A percentile compares a stretch with the other conserved stretches of the same genome.
These are phyloP conservation scores for Colletotrichum euphorbiae DNA, from an alignment of 2,329 filamentous ascomycete species.

Conservation along the genomic window DNA sequence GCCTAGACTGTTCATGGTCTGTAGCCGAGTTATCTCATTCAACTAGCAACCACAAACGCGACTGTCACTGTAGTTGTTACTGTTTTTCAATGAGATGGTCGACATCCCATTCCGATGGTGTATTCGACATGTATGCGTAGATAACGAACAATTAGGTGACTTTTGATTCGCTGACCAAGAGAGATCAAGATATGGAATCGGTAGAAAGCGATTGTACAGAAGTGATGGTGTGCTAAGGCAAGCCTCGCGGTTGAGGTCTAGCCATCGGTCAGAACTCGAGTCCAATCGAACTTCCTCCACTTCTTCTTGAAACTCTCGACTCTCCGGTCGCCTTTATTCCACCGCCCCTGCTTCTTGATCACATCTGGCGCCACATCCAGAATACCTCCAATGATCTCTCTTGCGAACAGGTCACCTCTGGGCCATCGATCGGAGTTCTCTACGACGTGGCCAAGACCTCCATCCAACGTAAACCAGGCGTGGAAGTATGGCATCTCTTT, in stretches of 20 bases:
- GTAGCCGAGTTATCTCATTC: conserved; percentile 21
- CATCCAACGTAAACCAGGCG: conserved; percentile 93
- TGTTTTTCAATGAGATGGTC: no score
- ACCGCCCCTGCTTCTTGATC: conserved; percentile 90
- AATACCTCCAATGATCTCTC: conserved; percentile 94
- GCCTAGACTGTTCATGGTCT: background rate
- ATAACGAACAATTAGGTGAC: no score
- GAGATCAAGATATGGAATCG: no score
- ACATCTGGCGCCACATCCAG: conserved; percentile 83
- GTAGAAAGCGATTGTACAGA: background rate
- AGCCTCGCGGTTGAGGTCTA: background rate
- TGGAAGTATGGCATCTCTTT: conserved; percentile 99
- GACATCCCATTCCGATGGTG: no score
- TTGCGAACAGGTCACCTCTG: conserved; percentile 88
- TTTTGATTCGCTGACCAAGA: no score
- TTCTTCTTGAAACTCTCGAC: conserved; percentile 83
- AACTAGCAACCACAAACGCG: background rate
- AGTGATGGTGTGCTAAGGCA: background rate
- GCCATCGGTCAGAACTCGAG: conserved; percentile 64
- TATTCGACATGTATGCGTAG: no score
- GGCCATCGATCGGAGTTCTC: conserved; percentile 91
- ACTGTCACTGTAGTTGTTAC: no score
- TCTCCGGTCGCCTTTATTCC: conserved; percentile 77
- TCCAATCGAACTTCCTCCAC: conserved; percentile 96
- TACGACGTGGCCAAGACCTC: conserved; percentile 90